Evolutionary conservation across 495 filamentous ascomycete species (phyloP), one percentile per base, ranked within the genome.

Genomic region (Antarctomyces pellizariae): DNA sequence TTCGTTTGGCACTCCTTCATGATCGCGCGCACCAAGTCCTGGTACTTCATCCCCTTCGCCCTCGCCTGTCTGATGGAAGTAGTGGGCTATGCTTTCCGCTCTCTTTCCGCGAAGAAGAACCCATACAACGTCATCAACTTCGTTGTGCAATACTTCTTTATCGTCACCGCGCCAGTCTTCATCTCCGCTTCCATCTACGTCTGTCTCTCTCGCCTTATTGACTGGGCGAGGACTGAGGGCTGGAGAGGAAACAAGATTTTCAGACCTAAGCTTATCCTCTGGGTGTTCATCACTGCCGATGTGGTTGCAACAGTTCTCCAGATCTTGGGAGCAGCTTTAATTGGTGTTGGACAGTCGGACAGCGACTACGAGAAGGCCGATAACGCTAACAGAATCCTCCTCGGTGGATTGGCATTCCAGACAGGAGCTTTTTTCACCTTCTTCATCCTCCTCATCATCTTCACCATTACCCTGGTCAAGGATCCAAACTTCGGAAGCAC

Each of bases 101-200:
- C 26, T 8, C 36, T 56, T 14, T 49, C 48, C 16, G 42, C 55
- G 16, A 37, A 49, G 22, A 34, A 44, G 13, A 44, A 57, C 35
- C 55, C 58, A 0, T 62, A 64, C 42, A 40, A 46, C 33, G 42
- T 64, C 12, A 48, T 50, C 26, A 61, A 52, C 43, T 64, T 64
- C 30, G 50, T 64, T 16, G 25, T 59, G n/a, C 58, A 64, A 32
- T 64, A 64, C 43, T 66, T 64, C 46, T 59, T 60, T 47, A 60
- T 66, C 32, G 59, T 66, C 28, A 53, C 54, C 5, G 59, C 61
- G 4, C 61, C 61, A 6, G 61, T 66, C 12, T 59, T 64, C 36
- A 46, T 64, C 38, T 41, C 51, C n/a, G 61, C 59, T 0, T 51
- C 45, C 5, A 54, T 66, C 28, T 66, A 66, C 46, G 56, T 52